These are phyloP conservation scores for Chaetomiaceae sp. DNA, from an alignment of 2,329 filamentous ascomycete species.

Conservation along the genomic window DNA sequence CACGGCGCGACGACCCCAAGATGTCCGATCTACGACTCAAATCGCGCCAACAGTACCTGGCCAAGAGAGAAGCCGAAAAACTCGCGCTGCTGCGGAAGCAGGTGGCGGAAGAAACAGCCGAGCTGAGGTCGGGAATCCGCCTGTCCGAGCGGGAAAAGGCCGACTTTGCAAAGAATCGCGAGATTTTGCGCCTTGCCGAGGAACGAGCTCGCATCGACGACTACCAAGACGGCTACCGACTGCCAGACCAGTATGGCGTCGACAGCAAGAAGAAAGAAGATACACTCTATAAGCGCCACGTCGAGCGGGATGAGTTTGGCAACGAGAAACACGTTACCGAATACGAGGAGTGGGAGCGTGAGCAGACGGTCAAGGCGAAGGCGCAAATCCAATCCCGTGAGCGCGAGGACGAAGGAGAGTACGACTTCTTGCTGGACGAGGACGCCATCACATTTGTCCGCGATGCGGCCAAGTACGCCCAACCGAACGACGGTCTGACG, in stretches of 20 bases:
- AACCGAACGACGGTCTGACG: slow-evolving; percentile 48
- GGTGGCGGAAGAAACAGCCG: slow-evolving; percentile 81
- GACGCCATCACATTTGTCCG: slow-evolving; percentile 38
- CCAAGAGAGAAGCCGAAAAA: slow-evolving; percentile 84
- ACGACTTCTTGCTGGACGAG: slow-evolving; percentile 91
- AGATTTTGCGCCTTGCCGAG: slow-evolving; percentile 76
- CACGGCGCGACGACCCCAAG: slow-evolving; percentile 51
- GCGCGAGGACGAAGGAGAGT: slow-evolving; percentile 73
- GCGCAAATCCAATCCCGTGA: slow-evolving; percentile 75
- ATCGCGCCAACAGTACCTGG: slow-evolving; percentile 87
- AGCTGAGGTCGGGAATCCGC: slow-evolving; percentile 69
- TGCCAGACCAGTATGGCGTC: slow-evolving; percentile 93
- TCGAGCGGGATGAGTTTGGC: slow-evolving; percentile 81
- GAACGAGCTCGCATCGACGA: slow-evolving; percentile 86
- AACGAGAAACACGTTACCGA: slow-evolving; percentile 89
- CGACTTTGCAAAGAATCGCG: slow-evolving; percentile 84
- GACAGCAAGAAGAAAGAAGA: slow-evolving; percentile 84
- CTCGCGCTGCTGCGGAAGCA: slow-evolving; percentile 83
- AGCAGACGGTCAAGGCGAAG: slow-evolving; percentile 83
- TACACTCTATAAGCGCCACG: slow-evolving; percentile 83
- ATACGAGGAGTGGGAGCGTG: slow-evolving; percentile 91
- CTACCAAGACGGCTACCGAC: slow-evolving; percentile 82
- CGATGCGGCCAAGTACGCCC: slow-evolving; percentile 27
- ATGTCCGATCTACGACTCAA: slow-evolving; percentile 76
- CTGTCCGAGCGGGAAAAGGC: slow-evolving; percentile 76